phyloP scores from a whole-genome alignment of 2,329 filamentous ascomycete species.

The Chalaropsis ovoidea region DNA sequence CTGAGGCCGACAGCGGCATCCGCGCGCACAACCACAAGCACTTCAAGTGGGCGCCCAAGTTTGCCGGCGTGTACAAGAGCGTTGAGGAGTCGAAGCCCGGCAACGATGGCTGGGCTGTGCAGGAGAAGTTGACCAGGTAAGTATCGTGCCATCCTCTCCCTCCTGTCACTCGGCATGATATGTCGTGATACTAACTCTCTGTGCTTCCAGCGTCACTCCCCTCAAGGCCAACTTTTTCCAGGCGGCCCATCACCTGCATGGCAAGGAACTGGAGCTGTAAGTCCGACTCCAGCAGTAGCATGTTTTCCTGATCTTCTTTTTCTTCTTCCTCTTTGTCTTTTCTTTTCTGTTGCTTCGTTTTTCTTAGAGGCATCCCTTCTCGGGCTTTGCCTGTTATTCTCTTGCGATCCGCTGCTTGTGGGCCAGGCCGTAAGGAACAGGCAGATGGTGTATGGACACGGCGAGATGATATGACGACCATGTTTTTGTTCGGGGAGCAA shows the following conservation, averaged over 20 bases:
- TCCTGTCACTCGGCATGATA: constrained; percentile 13
- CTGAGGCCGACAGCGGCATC: constrained; percentile 31
- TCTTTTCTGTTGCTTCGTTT: neutral
- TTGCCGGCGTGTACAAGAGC: constrained; percentile 76
- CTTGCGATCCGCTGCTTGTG: neutral
- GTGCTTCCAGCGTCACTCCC: constrained; percentile 62
- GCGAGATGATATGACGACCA: neutral
- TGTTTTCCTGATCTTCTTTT: constrained; percentile 16
- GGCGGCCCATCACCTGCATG: constrained; percentile 49
- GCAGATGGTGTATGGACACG: constrained; percentile 2
- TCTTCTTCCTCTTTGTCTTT: constrained; percentile 20
- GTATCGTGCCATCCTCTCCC: constrained; percentile 27
- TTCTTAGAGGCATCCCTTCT: neutral
- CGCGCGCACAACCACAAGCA: constrained; percentile 63
- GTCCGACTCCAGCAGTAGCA: constrained; percentile 35
- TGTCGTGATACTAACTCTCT: constrained; percentile 16
- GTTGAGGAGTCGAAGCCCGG: constrained; percentile 70
- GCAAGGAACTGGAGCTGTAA: constrained; percentile 74
- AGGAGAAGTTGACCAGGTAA: constrained; percentile 76
- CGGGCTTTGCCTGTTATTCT: neutral
- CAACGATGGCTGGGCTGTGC: constrained; percentile 88
- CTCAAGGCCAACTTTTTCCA: constrained; percentile 90
- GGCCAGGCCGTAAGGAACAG: neutral
- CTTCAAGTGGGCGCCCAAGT: constrained; percentile 89
- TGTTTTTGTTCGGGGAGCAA: neutral